Evolutionary conservation across 305 asterid species (phyloP).

Genomic region (Fraxinus ornus): DNA sequence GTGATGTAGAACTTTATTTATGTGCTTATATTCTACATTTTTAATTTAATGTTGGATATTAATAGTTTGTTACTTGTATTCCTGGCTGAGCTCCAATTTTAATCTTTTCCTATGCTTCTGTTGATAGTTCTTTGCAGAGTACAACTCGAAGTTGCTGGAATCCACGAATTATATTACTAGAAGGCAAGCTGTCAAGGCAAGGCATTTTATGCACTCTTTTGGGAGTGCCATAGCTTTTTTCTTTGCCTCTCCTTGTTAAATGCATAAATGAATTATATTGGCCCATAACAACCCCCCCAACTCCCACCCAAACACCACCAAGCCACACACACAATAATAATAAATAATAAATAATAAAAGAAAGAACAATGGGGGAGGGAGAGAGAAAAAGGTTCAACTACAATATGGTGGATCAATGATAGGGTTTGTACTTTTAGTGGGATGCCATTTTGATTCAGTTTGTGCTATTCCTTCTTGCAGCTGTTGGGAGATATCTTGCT

Average conservation of each 20-base stretch:
- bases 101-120: conserved; percentile 5
- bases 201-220: neutral
- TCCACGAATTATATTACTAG: conserved; percentile 38
- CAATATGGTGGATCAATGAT: neutral
- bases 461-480: conserved; percentile 26
- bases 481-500: conserved; percentile 52
- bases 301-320: neutral
- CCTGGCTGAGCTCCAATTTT: neutral
- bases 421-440: neutral
- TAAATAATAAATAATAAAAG: neutral
- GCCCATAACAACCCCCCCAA: neutral
- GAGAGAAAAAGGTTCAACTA: neutral
- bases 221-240: neutral
- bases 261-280: neutral
- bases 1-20: neutral
- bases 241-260: neutral
- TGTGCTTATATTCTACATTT: neutral
- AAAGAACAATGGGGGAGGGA: neutral
- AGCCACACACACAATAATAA: neutral
- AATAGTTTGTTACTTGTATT: neutral
- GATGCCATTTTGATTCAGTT: neutral
- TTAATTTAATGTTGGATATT: neutral
- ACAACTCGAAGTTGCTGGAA: conserved; percentile 34
- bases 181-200: conserved; percentile 39
- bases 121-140: conserved; percentile 35